These are phyloP conservation scores for Macadamia tetraphylla DNA, from an alignment of 164 flowering plant species.

Conservation along the genomic window DNA sequence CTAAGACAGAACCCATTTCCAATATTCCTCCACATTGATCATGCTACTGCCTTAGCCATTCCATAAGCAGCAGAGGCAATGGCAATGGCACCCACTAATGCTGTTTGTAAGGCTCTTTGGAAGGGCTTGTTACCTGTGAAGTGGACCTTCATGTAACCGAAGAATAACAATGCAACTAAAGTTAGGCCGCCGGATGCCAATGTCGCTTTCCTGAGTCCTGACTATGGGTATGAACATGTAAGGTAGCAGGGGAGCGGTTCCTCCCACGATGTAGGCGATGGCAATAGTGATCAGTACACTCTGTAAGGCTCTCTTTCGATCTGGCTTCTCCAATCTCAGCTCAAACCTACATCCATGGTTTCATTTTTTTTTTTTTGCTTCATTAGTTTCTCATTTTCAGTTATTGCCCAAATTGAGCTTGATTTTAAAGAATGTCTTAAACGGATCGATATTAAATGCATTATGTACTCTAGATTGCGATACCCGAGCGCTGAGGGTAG, in stretches of 20 bases:
- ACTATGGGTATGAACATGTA: slow-evolving; percentile 75
- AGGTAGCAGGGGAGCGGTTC: slow-evolving; percentile 76
- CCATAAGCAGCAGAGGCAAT: slow-evolving; percentile 89
- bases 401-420: no score
- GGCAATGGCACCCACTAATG: slow-evolving; percentile 77
- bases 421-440: no score
- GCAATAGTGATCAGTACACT: slow-evolving; percentile 71
- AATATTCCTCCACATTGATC: background rate
- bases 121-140: slow-evolving; percentile 70
- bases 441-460: no score
- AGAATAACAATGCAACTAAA: slow-evolving; percentile 58
- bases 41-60: slow-evolving; percentile 56
- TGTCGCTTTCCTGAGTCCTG: slow-evolving; percentile 50
- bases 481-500: no score
- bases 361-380: no score
- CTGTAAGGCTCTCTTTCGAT: slow-evolving; percentile 59
- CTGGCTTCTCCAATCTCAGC: slow-evolving; percentile 70
- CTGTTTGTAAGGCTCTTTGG: slow-evolving; percentile 64
- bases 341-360: slow-evolving; percentile 58
- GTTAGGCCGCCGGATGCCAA: slow-evolving; percentile 61
- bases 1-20: no score
- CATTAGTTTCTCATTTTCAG: no score
- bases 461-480: no score
- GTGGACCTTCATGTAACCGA: slow-evolving; percentile 77
- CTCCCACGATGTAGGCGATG: slow-evolving; percentile 61